Evolutionary conservation across 2,329 filamentous ascomycete species (phyloP), one percentile per base, ranked within the genome.

Genomic region (Diaporthe citrichinensis): DNA sequence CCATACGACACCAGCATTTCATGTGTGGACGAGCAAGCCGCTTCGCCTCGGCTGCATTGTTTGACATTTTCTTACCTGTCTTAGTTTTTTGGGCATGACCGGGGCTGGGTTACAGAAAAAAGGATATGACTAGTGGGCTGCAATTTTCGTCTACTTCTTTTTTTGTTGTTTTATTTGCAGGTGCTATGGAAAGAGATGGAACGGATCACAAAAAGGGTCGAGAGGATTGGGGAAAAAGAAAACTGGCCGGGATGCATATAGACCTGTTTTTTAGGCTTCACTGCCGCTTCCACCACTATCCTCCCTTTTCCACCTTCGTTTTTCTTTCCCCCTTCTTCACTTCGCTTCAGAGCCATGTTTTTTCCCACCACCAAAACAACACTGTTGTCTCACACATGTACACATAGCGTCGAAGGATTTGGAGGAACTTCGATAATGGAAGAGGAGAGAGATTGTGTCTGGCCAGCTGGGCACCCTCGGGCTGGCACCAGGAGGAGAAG

Each of bases 401-500:
- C 76, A 80, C 76, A 80, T 73, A 69, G 68, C 76, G 76, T 68
- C 65, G 78, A 76, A 76, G 75, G 73, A 74, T 46, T 61, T 65
- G 67, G 73, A 74, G 31, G 71, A 73, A 71, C 61, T 69, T 67
- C 36, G 57, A 71, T 59, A 73, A 74, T 53, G 62, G 67, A 61
- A 72, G 72, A 51, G 61, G 25, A 44, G 39, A 74, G 25, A 57
- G 31, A 65, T 76, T 76, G 76, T 74, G 65, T 74, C 44, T 72
- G 71, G 76, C 74, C 76, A 77, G 78, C 78, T 78, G 78, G 78
- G 78, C 78, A 46, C 49, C 65, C 78, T 80, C 80, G 79, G 80
- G 76, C 81, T 80, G 81, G 80, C 77, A 79, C 81, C 80, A 80
- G 78, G 78, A 69, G 61, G 73, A 77, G 74, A 78, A 79, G 79